These are phyloP conservation scores for Auricularia sp. DNA, from an alignment of 768 basidiomycete species.

Conservation along the genomic window DNA sequence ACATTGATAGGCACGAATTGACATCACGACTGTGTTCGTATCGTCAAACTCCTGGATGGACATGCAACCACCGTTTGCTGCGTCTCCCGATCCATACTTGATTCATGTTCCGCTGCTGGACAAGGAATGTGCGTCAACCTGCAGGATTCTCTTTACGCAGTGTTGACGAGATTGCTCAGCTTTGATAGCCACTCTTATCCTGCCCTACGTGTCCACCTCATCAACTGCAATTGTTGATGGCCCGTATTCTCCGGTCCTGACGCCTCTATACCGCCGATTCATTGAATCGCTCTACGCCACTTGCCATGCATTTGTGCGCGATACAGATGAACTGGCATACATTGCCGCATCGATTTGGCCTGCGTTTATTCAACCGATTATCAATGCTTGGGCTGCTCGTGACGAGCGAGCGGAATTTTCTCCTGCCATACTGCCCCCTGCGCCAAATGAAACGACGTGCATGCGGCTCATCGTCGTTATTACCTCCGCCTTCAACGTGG, in stretches of 20 bases:
- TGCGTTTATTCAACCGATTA: conserved; percentile 59
- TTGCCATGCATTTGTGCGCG: conserved; percentile 53
- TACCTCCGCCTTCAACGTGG: conserved; percentile 48
- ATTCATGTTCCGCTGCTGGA: conserved; percentile 41
- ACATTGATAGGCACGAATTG: conserved; percentile 40
- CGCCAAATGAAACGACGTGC: conserved; percentile 46
- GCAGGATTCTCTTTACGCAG: background rate
- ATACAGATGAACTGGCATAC: conserved; percentile 63
- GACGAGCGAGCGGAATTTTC: conserved; percentile 10
- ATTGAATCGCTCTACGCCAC: conserved; percentile 44
- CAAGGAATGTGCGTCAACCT: conserved; percentile 41
- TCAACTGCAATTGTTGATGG: conserved; percentile 35
- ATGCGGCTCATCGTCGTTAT: conserved; percentile 56
- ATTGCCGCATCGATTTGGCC: conserved; percentile 75
- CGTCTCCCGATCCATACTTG: conserved; percentile 63
- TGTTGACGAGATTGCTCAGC: conserved; percentile 30
- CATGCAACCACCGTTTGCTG: conserved; percentile 56
- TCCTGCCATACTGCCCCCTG: conserved; percentile 11
- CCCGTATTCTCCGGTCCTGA: conserved; percentile 28
- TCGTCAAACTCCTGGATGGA: conserved; percentile 64
- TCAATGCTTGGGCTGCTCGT: conserved; percentile 32
- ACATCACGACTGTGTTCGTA: conserved; percentile 50
- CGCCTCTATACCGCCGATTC: conserved; percentile 56
- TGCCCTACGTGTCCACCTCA: conserved; percentile 3
- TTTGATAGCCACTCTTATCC: background rate